These are phyloP conservation scores for Nothophytophthora sp. DNA, from an alignment of 352 stramenopile genomes.

Conservation along the genomic window DNA sequence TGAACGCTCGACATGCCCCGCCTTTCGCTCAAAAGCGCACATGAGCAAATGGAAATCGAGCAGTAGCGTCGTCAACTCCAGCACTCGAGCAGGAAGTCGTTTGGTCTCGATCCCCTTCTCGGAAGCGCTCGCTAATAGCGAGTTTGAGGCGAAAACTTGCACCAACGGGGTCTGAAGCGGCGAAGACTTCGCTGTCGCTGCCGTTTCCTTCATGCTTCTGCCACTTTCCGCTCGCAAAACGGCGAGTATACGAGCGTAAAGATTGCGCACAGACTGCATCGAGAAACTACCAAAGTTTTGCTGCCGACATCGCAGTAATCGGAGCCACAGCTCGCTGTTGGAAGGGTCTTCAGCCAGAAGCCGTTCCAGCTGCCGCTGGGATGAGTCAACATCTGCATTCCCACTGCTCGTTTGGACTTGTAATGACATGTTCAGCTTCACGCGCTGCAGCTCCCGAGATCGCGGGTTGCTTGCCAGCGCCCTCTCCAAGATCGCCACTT, in stretches of 20 bases:
- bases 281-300: constrained; percentile 79
- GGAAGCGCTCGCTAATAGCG: not conserved
- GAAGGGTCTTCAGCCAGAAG: constrained; percentile 51
- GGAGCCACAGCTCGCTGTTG: constrained; percentile 58
- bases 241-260: constrained; percentile 66
- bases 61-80: constrained; percentile 23
- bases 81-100: not conserved
- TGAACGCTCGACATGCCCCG: constrained; percentile 61
- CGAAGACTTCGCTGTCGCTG: not conserved
- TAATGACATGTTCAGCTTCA: constrained; percentile 61
- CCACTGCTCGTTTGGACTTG: constrained; percentile 4
- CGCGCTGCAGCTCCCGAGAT: constrained; percentile 38
- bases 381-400: constrained; percentile 30
- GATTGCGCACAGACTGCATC: constrained; percentile 60
- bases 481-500: constrained; percentile 58
- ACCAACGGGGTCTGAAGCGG: not conserved
- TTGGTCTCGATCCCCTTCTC: not conserved
- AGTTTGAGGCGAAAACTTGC: not conserved
- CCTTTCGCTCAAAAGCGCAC: constrained; percentile 51
- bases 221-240: constrained; percentile 42
- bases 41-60: constrained; percentile 55
- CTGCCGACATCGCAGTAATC: constrained; percentile 45
- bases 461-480: constrained; percentile 53
- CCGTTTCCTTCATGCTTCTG: constrained; percentile 7
- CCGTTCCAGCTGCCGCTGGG: constrained; percentile 41